A percentile compares a stretch with the other conserved stretches of the same genome.
Evolutionary conservation across 2,329 filamentous ascomycete genomes (phyloP).

Genomic region (Alternaria sp.): DNA sequence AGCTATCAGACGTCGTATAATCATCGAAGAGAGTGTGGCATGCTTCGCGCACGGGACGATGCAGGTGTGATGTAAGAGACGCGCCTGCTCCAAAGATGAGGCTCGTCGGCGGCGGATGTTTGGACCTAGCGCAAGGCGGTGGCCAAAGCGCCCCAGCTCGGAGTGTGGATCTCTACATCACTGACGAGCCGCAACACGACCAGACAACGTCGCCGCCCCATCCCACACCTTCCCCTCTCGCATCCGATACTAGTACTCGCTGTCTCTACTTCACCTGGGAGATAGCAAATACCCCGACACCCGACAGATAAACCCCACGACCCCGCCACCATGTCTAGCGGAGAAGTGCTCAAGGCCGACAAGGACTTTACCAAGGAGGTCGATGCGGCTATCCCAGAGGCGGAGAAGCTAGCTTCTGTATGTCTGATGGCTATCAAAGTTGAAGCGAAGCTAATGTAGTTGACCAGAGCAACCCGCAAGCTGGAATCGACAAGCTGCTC

Average conservation of each 20-base stretch:
- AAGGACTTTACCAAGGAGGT: slow-evolving; percentile 99
- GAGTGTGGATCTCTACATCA: slow-evolving; percentile 22
- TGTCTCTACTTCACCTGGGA: neutral
- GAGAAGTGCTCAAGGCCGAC: slow-evolving; percentile 83
- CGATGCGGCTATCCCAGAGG: slow-evolving; percentile 88
- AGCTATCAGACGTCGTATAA: neutral
- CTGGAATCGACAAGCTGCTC: slow-evolving; percentile 91
- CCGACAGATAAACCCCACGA: slow-evolving; percentile 10
- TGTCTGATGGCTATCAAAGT: slow-evolving; percentile 13
- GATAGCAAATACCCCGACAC: neutral
- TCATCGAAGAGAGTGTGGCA: neutral
- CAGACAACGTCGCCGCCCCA: slow-evolving; percentile 20
- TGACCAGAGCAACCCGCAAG: slow-evolving; percentile 74
- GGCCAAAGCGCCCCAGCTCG: slow-evolving; percentile 12
- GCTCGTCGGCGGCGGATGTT: slow-evolving; percentile 22
- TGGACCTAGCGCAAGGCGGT: slow-evolving; percentile 12
- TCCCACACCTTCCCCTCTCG: neutral
- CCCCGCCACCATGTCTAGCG: slow-evolving; percentile 73
- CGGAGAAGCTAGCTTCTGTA: slow-evolving; percentile 87
- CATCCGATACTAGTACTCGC: neutral
- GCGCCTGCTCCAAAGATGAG: neutral
- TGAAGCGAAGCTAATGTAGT: slow-evolving; percentile 23
- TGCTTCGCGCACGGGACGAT: neutral
- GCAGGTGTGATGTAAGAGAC: neutral
- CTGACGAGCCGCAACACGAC: slow-evolving; percentile 21